A percentile compares a stretch with the other conserved stretches of the same genome.
Conservation (phyloP, 257 asterid genomes). For the Schizonepeta tenuifolia region DNA sequence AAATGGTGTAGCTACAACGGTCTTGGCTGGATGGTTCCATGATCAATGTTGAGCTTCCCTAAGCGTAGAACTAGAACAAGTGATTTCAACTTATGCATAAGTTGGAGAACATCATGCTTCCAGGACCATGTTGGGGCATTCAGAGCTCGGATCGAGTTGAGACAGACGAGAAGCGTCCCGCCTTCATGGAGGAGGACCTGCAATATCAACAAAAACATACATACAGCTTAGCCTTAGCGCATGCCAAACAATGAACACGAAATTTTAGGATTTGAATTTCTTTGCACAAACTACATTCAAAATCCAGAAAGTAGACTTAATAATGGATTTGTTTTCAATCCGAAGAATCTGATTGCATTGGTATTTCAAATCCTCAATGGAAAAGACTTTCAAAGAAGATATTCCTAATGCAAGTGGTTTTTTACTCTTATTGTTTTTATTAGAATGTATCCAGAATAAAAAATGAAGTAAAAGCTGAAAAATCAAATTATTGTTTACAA, state of each 20-base stretch:
- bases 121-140: slow-evolving; percentile 83
- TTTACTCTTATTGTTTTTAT: not conserved
- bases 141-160: slow-evolving; percentile 91
- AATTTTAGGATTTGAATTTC: not conserved
- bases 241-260: not conserved
- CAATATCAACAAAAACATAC: slow-evolving; percentile 24
- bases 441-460: not conserved
- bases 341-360: not conserved
- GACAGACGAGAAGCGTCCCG: slow-evolving; percentile 90
- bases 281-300: not conserved
- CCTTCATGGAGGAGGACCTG: slow-evolving; percentile 99
- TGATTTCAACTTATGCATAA: slow-evolving; percentile 44
- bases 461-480: not conserved
- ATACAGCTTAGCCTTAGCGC: not conserved
- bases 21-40: slow-evolving; percentile 45
- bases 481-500: not conserved
- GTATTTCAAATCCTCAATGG: not conserved
- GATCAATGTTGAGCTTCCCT: slow-evolving; percentile 32
- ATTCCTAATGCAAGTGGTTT: not conserved
- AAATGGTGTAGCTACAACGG: slow-evolving; percentile 35
- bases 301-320: not conserved
- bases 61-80: slow-evolving; percentile 29
- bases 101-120: slow-evolving; percentile 56
- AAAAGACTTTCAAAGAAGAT: not conserved
- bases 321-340: no score